Conservation (phyloP, 805 yeast genomes). For the Barnettozyma pratensis region DNA sequence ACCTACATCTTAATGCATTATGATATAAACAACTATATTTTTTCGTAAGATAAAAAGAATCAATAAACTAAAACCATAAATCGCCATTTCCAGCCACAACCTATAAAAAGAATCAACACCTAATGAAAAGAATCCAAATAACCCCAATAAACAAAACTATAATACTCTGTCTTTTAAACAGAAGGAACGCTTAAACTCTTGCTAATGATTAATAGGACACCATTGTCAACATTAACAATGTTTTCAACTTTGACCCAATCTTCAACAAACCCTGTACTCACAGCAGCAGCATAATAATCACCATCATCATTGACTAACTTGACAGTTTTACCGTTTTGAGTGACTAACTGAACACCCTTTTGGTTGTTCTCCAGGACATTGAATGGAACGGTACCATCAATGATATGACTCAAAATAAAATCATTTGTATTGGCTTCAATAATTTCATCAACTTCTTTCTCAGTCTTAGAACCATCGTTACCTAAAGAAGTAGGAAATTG, state of each 20-base stretch:
- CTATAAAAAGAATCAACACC: not conserved
- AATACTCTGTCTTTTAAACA: not conserved
- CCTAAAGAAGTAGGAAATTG: constrained; percentile 57
- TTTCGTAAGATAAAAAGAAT: not conserved
- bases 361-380: constrained; percentile 12
- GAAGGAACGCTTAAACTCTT: constrained; percentile 19
- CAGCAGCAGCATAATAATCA: constrained; percentile 30
- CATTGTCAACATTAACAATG: constrained; percentile 37
- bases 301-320: constrained; percentile 32
- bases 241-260: constrained; percentile 31
- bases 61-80: not conserved
- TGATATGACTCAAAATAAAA: constrained; percentile 62
- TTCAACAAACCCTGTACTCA: constrained; percentile 27
- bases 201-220: constrained; percentile 39
- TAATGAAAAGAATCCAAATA: not conserved
- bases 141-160: not conserved
- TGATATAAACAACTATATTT: too few relatives aligned
- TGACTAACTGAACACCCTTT: constrained; percentile 27
- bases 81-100: not conserved
- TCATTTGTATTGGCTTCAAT: constrained; percentile 46
- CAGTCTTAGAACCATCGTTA: constrained; percentile 26
- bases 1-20: too few relatives aligned
- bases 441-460: constrained; percentile 42
- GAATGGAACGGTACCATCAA: constrained; percentile 28
- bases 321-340: constrained; percentile 32